These are phyloP conservation scores for Macrolepiota dolichaula DNA, from an alignment of 768 basidiomycete genomes.

Conservation along the genomic window DNA sequence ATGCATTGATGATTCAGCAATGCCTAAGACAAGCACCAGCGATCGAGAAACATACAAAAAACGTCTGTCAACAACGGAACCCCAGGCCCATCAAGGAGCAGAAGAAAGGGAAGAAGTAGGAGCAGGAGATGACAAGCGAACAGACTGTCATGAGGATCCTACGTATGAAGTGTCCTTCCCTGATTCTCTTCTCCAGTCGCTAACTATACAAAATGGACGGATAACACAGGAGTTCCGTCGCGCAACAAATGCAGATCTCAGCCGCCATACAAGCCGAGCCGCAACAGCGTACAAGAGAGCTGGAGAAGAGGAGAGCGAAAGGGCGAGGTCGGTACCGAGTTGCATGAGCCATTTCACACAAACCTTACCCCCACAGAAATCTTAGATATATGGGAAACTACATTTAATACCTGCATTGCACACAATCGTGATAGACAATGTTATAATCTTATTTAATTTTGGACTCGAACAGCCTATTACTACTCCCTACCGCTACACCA, in stretches of 20 bases:
- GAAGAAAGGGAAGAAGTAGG: constrained; percentile 87
- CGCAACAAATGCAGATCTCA: constrained; percentile 83
- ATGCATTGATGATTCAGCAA: constrained; percentile 92
- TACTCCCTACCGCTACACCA: neutral
- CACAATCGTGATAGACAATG: neutral
- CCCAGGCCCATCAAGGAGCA: constrained; percentile 93
- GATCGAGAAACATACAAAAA: constrained; percentile 87
- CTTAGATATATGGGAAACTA: neutral
- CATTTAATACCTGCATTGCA: neutral
- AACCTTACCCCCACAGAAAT: constrained; percentile 26
- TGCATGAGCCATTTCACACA: constrained; percentile 31
- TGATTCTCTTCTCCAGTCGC: neutral
- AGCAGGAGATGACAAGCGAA: constrained; percentile 72
- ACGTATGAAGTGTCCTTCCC: constrained; percentile 65
- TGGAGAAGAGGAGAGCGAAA: constrained; percentile 54
- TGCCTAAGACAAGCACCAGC: constrained; percentile 70
- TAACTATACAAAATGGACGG: constrained; percentile 40
- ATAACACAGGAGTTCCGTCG: constrained; percentile 83
- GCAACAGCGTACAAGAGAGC: constrained; percentile 62
- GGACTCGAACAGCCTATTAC: neutral
- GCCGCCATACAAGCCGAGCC: constrained; percentile 80
- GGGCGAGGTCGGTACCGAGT: constrained; percentile 34
- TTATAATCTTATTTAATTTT: neutral
- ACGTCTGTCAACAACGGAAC: constrained; percentile 89
- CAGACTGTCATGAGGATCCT: constrained; percentile 94